Evolutionary conservation across 306 rosid genomes (phyloP).

Genomic region (Cicer judaicum): DNA sequence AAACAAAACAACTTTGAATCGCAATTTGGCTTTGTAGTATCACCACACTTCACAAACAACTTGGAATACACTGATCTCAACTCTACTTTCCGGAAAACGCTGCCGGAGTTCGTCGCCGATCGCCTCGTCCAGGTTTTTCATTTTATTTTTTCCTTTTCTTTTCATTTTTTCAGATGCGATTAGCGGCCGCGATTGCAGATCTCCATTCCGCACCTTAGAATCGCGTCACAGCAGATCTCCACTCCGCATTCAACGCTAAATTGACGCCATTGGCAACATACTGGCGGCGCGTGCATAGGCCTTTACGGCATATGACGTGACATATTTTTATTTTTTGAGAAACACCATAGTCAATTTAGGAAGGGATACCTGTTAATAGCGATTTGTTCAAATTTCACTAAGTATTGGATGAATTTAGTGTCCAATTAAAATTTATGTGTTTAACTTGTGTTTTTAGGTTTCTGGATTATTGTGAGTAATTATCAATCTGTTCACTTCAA

Average conservation of each 20-base stretch:
- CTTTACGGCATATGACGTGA: no score
- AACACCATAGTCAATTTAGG: no score
- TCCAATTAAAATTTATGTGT: background rate
- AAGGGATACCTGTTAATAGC: no score
- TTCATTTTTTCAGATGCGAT: background rate
- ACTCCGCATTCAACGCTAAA: background rate
- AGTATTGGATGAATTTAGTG: no score
- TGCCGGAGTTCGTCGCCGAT: background rate
- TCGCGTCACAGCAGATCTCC: conserved; percentile 8
- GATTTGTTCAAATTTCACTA: no score
- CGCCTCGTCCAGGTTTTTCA: background rate
- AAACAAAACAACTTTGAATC: no score
- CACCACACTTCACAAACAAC: no score
- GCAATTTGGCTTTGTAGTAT: no score
- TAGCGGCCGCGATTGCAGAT: background rate
- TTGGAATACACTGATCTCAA: background rate
- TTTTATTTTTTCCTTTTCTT: background rate
- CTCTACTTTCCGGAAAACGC: background rate
- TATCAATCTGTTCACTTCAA: conserved; percentile 55
- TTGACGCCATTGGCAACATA: no score
- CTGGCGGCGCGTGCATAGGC: no score
- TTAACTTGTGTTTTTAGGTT: conserved; percentile 32
- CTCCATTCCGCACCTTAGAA: background rate
- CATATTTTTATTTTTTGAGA: no score
- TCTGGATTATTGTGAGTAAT: conserved; percentile 3